Evolutionary conservation across 768 basidiomycete species (phyloP).

Genomic region (Pilatotrama ljubarskyi): DNA sequence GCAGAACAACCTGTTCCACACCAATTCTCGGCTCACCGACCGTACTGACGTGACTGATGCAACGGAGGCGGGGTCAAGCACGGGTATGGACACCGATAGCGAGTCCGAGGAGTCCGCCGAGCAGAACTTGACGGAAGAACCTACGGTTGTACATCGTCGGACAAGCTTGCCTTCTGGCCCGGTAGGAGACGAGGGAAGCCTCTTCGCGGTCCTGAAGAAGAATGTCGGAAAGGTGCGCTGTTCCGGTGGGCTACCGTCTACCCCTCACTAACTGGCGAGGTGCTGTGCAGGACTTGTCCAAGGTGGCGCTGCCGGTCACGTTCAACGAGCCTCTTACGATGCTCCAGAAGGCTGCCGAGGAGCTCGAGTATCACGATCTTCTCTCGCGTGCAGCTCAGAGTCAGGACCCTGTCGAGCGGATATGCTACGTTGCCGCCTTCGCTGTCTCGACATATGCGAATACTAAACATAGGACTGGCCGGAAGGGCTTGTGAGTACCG

Average conservation of each 20-base stretch:
- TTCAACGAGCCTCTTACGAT: constrained; percentile 90
- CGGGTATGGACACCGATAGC: constrained; percentile 57
- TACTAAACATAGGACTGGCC: constrained; percentile 74
- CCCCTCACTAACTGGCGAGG: not conserved
- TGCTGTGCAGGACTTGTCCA: constrained; percentile 66
- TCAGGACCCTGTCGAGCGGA: constrained; percentile 60
- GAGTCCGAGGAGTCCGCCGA: constrained; percentile 11
- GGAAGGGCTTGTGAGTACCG: constrained; percentile 80
- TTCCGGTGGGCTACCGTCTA: not conserved
- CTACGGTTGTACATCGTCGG: constrained; percentile 45
- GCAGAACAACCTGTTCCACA: constrained; percentile 31
- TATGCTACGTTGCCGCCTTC: constrained; percentile 81
- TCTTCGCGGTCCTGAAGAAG: constrained; percentile 82
- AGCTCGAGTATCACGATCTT: constrained; percentile 74
- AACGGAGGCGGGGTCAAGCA: constrained; percentile 40
- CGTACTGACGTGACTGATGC: constrained; percentile 29
- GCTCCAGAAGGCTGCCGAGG: constrained; percentile 80
- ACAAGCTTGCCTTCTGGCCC: constrained; percentile 59
- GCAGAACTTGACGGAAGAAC: constrained; percentile 11
- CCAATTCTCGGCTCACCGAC: constrained; percentile 15
- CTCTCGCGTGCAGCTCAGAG: constrained; percentile 63
- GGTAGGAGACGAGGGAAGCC: constrained; percentile 75
- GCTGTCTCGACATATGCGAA: constrained; percentile 84
- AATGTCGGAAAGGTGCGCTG: constrained; percentile 78
- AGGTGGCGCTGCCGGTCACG: constrained; percentile 81